Conservation (phyloP, 73 alveolate genomes). For the Tetrahymena borealis region DNA sequence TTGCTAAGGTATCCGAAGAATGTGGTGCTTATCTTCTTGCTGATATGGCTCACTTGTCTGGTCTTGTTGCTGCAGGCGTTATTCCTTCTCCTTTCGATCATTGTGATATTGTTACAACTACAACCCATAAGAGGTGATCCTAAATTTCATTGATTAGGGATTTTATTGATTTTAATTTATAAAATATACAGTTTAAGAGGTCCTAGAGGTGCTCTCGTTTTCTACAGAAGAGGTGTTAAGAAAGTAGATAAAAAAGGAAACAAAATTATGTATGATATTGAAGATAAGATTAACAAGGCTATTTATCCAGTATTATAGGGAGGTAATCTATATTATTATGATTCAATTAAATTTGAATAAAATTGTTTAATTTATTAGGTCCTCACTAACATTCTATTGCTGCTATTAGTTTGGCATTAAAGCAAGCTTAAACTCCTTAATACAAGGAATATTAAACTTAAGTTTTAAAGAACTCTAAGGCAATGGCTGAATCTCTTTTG, state of each 20-base stretch:
- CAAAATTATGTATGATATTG: constrained; percentile 35
- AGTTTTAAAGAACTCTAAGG: constrained; percentile 69
- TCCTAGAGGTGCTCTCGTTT: constrained; percentile 91
- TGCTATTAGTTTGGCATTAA: constrained; percentile 75
- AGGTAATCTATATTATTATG: constrained; percentile 3
- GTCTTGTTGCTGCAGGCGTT: constrained; percentile 80
- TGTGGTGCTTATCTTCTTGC: constrained; percentile 85
- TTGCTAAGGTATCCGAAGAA: constrained; percentile 70
- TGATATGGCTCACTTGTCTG: constrained; percentile 94
- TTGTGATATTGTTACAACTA: constrained; percentile 91
- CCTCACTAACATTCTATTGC: constrained; percentile 93
- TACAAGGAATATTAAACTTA: constrained; percentile 68
- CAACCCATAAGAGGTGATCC: constrained; percentile 83
- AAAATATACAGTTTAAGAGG: constrained; percentile 67
- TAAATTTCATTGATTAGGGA: background rate
- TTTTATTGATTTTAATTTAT: background rate
- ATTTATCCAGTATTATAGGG: constrained; percentile 93
- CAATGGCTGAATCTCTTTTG: constrained; percentile 63
- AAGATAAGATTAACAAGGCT: constrained; percentile 66
- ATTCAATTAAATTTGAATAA: background rate
- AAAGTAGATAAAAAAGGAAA: constrained; percentile 42
- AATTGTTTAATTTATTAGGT: constrained; percentile 4
- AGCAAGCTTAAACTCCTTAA: constrained; percentile 72
- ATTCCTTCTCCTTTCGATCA: constrained; percentile 83
- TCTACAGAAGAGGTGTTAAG: constrained; percentile 61